Evolutionary conservation across 2,329 filamentous ascomycete species (phyloP).

Genomic region (Claviceps purpurea): DNA sequence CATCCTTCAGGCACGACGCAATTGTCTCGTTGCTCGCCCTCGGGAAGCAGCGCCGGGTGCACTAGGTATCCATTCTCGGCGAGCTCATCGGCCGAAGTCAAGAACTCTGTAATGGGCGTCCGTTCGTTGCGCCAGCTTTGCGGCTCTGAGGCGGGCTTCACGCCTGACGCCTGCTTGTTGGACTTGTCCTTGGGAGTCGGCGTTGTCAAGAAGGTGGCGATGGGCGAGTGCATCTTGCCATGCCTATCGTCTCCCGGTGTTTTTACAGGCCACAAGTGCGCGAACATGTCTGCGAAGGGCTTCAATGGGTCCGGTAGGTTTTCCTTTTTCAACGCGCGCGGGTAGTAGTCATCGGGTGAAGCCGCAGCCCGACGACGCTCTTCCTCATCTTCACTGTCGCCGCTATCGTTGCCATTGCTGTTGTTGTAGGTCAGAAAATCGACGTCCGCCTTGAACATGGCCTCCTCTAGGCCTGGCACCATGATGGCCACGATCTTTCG

Average conservation of each 20-base stretch:
- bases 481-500: conserved; percentile 78
- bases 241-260: conserved; percentile 76
- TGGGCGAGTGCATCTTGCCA: conserved; percentile 71
- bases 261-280: conserved; percentile 78
- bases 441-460: conserved; percentile 62
- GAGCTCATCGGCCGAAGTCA: conserved; percentile 61
- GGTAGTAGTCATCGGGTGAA: conserved; percentile 47
- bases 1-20: conserved; percentile 55
- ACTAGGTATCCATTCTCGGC: conserved; percentile 71
- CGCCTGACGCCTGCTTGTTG: conserved; percentile 29
- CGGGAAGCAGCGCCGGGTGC: conserved; percentile 62
- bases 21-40: conserved; percentile 39
- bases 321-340: conserved; percentile 36
- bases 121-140: conserved; percentile 60
- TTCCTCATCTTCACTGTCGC: conserved; percentile 14
- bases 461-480: conserved; percentile 81
- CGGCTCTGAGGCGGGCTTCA: conserved; percentile 48
- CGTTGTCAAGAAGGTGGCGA: conserved; percentile 70
- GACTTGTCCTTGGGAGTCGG: conserved; percentile 55
- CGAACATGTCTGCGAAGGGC: conserved; percentile 69
- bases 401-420: background rate
- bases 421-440: conserved; percentile 34
- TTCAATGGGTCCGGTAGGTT: conserved; percentile 40
- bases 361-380: conserved; percentile 18
- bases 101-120: conserved; percentile 68